Percentiles rank a stretch among this genome's conserved stretches.
Evolutionary conservation across 345 rosid genomes (phyloP).

Genomic region (Populus alba): DNA sequence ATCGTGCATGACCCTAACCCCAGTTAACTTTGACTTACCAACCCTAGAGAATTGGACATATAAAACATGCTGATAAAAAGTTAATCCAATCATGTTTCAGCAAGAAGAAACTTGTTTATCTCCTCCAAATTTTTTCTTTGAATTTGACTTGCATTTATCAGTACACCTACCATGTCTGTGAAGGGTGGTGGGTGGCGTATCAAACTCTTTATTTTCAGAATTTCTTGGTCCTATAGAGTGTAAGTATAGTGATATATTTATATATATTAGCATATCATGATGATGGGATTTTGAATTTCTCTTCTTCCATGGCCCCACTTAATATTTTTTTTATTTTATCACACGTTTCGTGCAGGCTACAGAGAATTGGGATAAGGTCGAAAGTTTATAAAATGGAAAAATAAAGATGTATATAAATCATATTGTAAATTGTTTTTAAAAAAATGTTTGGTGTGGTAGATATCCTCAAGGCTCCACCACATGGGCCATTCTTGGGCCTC

Average conservation of each 20-base stretch:
- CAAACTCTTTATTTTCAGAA: neutral
- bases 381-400: neutral
- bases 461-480: neutral
- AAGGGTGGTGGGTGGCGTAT: slow-evolving; percentile 3
- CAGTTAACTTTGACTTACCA: too few species aligned
- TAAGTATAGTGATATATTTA: neutral
- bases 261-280: neutral
- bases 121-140: too few species aligned
- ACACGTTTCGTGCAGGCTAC: neutral
- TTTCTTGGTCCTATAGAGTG: neutral
- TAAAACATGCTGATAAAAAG: too few species aligned
- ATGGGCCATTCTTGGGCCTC: neutral
- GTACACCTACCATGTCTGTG: too few species aligned
- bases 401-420: neutral
- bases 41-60: too few species aligned
- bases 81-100: too few species aligned
- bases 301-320: neutral
- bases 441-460: neutral
- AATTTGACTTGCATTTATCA: too few species aligned
- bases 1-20: too few species aligned
- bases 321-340: neutral
- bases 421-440: neutral
- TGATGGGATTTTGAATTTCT: neutral
- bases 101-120: too few species aligned
- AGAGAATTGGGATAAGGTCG: neutral